Conservation (phyloP, 371 early-diverging fungal genomes). For the Syncephalastrum monosporum region DNA sequence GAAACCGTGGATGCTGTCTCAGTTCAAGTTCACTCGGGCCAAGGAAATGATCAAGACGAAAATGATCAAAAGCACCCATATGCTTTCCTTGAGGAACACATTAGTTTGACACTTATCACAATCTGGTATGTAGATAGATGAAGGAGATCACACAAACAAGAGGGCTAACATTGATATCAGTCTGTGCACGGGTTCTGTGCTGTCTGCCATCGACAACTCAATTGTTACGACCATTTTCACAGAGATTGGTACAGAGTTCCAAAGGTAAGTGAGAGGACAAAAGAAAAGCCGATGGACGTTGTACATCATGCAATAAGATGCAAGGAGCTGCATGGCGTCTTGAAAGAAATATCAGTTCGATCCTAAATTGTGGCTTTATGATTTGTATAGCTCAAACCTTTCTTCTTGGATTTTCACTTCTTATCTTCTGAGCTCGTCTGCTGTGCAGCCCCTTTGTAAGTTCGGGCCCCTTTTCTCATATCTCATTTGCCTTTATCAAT, state of each 20-base stretch:
- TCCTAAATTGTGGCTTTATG: not conserved
- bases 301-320: not conserved
- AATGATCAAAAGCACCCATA: too few species aligned
- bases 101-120: too few species aligned
- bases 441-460: slow-evolving; percentile 73
- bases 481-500: not conserved
- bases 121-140: too few species aligned
- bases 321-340: not conserved
- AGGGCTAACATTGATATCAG: slow-evolving; percentile 8
- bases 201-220: slow-evolving; percentile 75
- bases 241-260: slow-evolving; percentile 72
- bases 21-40: too few species aligned
- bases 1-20: too few species aligned
- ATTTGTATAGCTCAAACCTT: slow-evolving; percentile 30
- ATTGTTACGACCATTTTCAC: slow-evolving; percentile 79
- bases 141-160: too few species aligned
- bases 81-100: too few species aligned
- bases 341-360: not conserved
- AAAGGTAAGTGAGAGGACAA: slow-evolving; percentile 26
- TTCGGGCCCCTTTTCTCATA: not conserved
- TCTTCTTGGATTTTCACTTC: slow-evolving; percentile 73
- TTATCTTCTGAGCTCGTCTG: slow-evolving; percentile 71
- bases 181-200: slow-evolving; percentile 51
- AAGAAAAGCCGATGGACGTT: not conserved
- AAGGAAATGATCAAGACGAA: too few species aligned